Evolutionary conservation across 352 stramenopile species (phyloP), one percentile per base, ranked within the genome.

Genomic region (Phytophthora uliginosa): DNA sequence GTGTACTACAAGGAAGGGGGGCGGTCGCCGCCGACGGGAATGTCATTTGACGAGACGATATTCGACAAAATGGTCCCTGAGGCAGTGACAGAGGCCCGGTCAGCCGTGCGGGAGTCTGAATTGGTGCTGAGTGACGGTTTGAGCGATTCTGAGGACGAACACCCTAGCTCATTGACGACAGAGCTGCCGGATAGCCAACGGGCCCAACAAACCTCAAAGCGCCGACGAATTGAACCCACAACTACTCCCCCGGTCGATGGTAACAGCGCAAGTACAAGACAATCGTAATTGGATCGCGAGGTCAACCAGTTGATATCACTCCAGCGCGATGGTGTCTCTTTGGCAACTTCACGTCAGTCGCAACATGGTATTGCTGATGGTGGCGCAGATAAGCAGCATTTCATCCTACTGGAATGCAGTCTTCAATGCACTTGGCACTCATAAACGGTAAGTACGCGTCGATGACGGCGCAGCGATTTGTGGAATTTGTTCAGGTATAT

Each of bases 401-500:
- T 38, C 63, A 36, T 17, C 63, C 63, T 12, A 34, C 53, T 5
- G 31, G 54, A 1, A 59, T 24, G 15, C 65, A 67, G 48, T 45
- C 17, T 1, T 4, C 20, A 18, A 40, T 66, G 4, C 38, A 67
- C 7, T 26, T 45, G n/a, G 50, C 50, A 0, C 38, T 72, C 1
- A 7, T 62, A 0, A 34, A 67, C 38, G 65, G 38, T 72, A 72
- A 67, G 57, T 72, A 50, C 22, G 17, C 57, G 7, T 45, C 22
- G 0, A 33, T 67, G 3, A 20, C 50, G 3, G 7, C 57, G 3
- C 65, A 72, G n/a, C 65, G 36, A 12, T 72, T 67, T 59, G 33
- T 72, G 7, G 56, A 67, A 13, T 53, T 42, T 61, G 48, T 66
- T 17, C 47, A 66, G 65, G 47, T 72, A 2, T 28, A 72, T 15